Evolutionary conservation across 176 grass and related monocot genomes (phyloP).

Genomic region (Carex kokanica): DNA sequence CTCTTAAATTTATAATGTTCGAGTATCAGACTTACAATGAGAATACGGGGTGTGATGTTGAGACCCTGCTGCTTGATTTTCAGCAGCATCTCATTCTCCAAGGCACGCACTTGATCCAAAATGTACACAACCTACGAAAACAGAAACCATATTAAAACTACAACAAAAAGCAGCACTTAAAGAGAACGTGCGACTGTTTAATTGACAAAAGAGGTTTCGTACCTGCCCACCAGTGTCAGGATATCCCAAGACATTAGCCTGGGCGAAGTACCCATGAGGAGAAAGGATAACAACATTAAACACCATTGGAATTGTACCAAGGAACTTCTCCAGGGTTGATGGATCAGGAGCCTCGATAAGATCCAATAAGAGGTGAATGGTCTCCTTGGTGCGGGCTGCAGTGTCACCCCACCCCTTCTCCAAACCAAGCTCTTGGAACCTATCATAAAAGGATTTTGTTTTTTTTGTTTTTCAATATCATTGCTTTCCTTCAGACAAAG

Average conservation of each 20-base stretch:
- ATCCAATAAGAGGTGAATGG: slow-evolving; percentile 92
- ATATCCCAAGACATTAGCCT: slow-evolving; percentile 99
- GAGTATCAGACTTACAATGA: slow-evolving; percentile 68
- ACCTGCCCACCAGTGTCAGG: slow-evolving; percentile 99
- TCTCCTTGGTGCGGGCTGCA: slow-evolving; percentile 64
- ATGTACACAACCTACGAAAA: slow-evolving; percentile 87
- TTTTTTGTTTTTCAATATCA: neutral
- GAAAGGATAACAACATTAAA: slow-evolving; percentile 98
- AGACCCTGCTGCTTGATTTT: slow-evolving; percentile 98
- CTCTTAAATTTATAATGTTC: neutral
- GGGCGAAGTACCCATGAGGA: slow-evolving; percentile 93
- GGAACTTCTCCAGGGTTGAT: slow-evolving; percentile 86
- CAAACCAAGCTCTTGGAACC: slow-evolving; percentile 95
- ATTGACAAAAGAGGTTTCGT: slow-evolving; percentile 10
- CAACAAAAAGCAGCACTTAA: neutral
- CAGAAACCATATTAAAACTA: neutral
- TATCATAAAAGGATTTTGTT: slow-evolving; percentile 21
- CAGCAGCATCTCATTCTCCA: slow-evolving; percentile 94
- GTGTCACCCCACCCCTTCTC: slow-evolving; percentile 99
- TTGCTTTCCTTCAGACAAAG: too few relatives aligned
- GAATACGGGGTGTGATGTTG: slow-evolving; percentile 87
- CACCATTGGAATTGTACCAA: slow-evolving; percentile 91
- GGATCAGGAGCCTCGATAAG: slow-evolving; percentile 97
- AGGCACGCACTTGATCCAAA: slow-evolving; percentile 97
- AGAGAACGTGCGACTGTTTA: neutral